These are phyloP conservation scores for Solanum tacnaense DNA, from an alignment of 257 asterid genomes.

Conservation along the genomic window DNA sequence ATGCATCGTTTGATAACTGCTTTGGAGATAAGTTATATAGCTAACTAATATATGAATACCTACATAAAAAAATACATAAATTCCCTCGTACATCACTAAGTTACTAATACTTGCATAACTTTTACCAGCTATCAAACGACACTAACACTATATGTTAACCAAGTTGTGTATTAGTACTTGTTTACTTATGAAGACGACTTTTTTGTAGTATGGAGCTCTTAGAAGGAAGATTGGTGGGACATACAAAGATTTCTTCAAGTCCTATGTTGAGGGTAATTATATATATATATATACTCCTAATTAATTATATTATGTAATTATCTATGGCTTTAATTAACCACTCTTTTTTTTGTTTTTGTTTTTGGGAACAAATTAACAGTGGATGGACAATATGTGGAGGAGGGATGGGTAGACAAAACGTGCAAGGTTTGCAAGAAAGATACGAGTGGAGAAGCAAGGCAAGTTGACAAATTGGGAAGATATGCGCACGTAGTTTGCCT, in stretches of 20 bases:
- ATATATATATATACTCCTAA: not conserved
- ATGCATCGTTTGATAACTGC: not conserved
- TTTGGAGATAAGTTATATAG: not conserved
- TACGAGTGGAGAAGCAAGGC: conserved; percentile 75
- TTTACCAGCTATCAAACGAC: not conserved
- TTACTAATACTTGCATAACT: not conserved
- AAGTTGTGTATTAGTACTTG: not conserved
- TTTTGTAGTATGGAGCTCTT: conserved; percentile 75
- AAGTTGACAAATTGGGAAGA: conserved; percentile 74
- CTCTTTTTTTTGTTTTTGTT: not conserved
- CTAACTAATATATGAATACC: not conserved
- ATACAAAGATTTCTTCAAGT: conserved; percentile 94
- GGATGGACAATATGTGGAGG: conserved; percentile 88
- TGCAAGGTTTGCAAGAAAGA: conserved; percentile 95
- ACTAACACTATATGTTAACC: not conserved
- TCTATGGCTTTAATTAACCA: not conserved
- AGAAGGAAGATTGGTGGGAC: conserved; percentile 99
- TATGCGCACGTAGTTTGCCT: conserved; percentile 76
- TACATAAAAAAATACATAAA: too few species aligned
- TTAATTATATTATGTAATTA: not conserved
- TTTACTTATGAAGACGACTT: not conserved
- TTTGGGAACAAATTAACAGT: conserved; percentile 21
- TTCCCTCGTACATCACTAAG: not conserved
- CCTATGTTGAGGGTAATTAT: conserved; percentile 71
- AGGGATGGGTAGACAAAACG: conserved; percentile 97